phyloP scores from a whole-genome alignment of 75 land plant genomes.

The Sequoia sempervirens region DNA sequence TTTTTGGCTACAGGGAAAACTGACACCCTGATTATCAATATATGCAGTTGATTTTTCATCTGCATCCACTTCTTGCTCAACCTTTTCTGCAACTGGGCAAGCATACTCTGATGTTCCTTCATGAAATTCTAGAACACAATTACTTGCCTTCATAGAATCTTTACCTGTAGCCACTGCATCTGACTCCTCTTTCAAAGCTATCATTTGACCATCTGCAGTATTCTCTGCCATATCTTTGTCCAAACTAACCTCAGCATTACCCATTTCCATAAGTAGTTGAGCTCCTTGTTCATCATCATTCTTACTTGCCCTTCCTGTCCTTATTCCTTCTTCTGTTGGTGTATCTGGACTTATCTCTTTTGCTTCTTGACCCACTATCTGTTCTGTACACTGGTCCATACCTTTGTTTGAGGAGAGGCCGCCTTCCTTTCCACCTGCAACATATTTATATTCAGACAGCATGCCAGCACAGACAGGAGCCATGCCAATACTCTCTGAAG shows the following conservation, averaged over 20 bases:
- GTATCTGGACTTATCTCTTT: background rate
- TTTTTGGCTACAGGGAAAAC: background rate
- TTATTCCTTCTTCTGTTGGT: background rate
- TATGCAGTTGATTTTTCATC: background rate
- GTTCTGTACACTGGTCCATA: conserved; percentile 1
- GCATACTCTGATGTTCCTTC: background rate
- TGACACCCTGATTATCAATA: background rate
- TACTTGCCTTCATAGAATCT: background rate
- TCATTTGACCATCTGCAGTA: conserved; percentile 8
- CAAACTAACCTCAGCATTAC: background rate
- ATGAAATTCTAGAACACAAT: background rate
- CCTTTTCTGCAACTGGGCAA: background rate
- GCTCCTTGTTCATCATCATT: background rate
- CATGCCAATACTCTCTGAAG: background rate
- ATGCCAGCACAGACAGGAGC: conserved; percentile 2
- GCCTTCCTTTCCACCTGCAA: background rate
- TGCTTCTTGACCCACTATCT: background rate
- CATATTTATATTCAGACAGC: background rate
- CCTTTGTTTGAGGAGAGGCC: background rate
- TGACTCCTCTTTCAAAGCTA: background rate
- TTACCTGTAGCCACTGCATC: background rate
- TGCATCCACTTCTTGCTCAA: background rate
- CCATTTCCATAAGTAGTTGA: background rate
- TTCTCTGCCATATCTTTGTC: background rate
- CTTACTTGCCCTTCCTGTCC: background rate